A percentile compares a stretch with the other conserved stretches of the same genome.
These are phyloP conservation scores for Fimicolochytrium jonesii DNA, from an alignment of 192 early-diverging fungal genomes.

Conservation along the genomic window DNA sequence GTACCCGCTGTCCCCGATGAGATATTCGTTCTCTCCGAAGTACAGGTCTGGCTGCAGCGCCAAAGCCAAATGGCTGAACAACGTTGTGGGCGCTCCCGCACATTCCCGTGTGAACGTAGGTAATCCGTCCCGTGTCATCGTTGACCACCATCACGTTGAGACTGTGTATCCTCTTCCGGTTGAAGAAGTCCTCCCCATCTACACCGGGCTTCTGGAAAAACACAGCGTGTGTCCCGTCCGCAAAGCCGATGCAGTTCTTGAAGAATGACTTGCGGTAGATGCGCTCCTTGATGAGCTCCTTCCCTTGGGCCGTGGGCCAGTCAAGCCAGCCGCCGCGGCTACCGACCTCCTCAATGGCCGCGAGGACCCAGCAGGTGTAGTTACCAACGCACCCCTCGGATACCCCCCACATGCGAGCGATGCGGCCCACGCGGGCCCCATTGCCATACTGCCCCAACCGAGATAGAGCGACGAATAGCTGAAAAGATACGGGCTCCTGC, in stretches of 20 bases:
- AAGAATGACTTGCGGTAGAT: background rate
- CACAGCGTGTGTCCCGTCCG: background rate
- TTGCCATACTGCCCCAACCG: background rate
- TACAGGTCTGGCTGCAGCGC: background rate
- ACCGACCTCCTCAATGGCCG: background rate
- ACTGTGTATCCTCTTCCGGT: background rate
- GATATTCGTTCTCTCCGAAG: background rate
- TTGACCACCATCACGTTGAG: slow-evolving; percentile 4
- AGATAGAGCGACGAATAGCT: background rate
- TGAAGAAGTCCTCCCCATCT: background rate
- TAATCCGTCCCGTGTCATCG: background rate
- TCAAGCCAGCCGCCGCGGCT: background rate
- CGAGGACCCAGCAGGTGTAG: background rate
- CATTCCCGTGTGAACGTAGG: background rate
- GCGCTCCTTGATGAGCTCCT: background rate
- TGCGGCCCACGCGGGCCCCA: background rate
- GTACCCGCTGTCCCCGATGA: background rate
- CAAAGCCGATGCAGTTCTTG: background rate
- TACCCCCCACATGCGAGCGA: background rate
- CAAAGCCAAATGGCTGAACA: background rate
- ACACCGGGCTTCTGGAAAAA: background rate
- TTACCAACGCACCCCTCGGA: background rate
- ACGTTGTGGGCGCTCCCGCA: background rate
- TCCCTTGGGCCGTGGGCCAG: background rate
- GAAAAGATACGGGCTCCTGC: too few species aligned